These are phyloP conservation scores for Eruca vesicaria DNA, from an alignment of 441 rosid genomes.

Conservation along the genomic window DNA sequence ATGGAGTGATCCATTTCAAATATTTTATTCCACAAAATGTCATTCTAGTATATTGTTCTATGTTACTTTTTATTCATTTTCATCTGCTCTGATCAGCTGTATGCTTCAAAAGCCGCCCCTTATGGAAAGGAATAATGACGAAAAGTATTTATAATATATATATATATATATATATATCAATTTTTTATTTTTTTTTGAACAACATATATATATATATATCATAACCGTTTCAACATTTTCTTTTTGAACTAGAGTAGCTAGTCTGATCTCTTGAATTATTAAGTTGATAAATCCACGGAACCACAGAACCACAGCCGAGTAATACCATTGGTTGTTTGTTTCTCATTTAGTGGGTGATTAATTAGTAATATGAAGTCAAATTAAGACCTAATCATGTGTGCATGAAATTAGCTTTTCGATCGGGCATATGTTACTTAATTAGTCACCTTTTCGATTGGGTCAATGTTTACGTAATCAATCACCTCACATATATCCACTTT, in stretches of 20 bases:
- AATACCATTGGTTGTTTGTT: constrained; percentile 2
- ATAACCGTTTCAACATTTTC: no score
- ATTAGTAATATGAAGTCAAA: background rate
- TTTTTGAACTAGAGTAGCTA: background rate
- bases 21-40: no score
- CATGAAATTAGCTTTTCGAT: constrained; percentile 7
- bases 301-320: background rate
- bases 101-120: no score
- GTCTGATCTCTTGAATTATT: background rate
- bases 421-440: constrained; percentile 9
- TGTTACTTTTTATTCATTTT: no score
- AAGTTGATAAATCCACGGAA: background rate
- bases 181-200: no score
- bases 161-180: no score
- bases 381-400: background rate
- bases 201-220: no score
- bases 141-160: no score
- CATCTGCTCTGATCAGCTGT: no score
- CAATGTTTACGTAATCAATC: constrained; percentile 12
- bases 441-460: background rate
- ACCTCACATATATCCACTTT: background rate
- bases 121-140: no score
- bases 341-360: background rate
- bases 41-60: no score
- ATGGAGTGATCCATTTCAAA: no score